Percentiles rank a stretch among this genome's conserved stretches.
Evolutionary conservation across 352 stramenopile species (phyloP).

Genomic region (Vaucheria bursata): DNA sequence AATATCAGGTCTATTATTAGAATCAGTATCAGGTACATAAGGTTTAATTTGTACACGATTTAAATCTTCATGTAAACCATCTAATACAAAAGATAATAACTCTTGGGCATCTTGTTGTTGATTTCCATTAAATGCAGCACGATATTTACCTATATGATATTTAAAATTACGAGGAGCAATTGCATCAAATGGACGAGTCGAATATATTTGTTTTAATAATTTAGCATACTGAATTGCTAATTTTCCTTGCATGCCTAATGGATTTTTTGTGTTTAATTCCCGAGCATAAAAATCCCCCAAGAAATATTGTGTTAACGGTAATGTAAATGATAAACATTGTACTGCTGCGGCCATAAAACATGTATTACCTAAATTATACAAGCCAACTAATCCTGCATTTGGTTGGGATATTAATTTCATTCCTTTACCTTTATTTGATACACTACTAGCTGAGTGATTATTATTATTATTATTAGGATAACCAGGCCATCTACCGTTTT

Average conservation of each 20-base stretch:
- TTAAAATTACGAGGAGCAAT: too few species aligned
- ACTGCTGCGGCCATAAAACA: constrained; percentile 69
- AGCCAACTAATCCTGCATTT: constrained; percentile 57
- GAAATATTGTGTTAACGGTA: constrained; percentile 84
- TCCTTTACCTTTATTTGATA: too few species aligned
- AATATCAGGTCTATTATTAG: constrained; percentile 31
- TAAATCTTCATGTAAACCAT: constrained; percentile 95
- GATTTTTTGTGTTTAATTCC: constrained; percentile 91
- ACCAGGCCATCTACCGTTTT: too few species aligned
- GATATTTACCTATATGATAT: constrained; percentile 81
- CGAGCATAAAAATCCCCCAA: constrained; percentile 60
- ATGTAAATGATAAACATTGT: constrained; percentile 84
- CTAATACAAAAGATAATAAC: constrained; percentile 87
- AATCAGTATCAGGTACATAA: constrained; percentile 59
- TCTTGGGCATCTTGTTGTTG: constrained; percentile 94
- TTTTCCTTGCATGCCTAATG: constrained; percentile 83
- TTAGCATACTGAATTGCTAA: constrained; percentile 82
- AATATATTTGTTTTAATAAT: constrained; percentile 86
- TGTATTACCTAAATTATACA: constrained; percentile 73
- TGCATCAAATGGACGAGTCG: too few species aligned
- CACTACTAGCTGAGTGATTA: too few species aligned
- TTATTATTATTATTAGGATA: too few species aligned
- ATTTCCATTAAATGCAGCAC: constrained; percentile 91
- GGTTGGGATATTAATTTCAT: too few species aligned
- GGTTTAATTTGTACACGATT: constrained; percentile 81